Conservation (phyloP, 1,284 basidiomycete genomes). For the Ceratobasidium sp. region DNA sequence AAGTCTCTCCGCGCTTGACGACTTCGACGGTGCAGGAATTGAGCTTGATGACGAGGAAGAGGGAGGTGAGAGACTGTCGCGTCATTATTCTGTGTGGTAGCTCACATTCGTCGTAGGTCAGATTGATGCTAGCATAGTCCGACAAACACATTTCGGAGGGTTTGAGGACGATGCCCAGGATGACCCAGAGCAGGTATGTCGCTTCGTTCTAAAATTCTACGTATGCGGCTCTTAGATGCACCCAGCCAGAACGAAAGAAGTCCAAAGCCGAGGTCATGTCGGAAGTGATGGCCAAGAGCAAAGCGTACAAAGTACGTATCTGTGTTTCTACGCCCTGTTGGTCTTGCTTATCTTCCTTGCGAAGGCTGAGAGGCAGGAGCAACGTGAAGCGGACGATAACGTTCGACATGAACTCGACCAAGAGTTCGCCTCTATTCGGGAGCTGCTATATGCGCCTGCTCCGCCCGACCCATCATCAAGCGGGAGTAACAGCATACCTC, state of each 20-base stretch:
- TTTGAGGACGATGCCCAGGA: conserved; percentile 79
- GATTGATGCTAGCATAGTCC: conserved; percentile 76
- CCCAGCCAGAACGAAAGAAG: conserved; percentile 83
- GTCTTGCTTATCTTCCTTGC: conserved; percentile 12
- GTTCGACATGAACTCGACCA: conserved; percentile 91
- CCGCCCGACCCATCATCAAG: conserved; percentile 58
- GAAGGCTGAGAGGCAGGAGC: conserved; percentile 87
- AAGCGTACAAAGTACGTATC: conserved; percentile 84
- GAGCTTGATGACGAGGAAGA: conserved; percentile 80
- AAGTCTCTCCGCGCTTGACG: conserved; percentile 86
- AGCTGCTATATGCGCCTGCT: conserved; percentile 73
- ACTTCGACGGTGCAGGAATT: conserved; percentile 86
- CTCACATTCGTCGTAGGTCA: conserved; percentile 63
- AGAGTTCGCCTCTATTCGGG: conserved; percentile 87
- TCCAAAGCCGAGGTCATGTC: conserved; percentile 98
- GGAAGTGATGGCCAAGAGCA: conserved; percentile 98
- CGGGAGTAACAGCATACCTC: conserved; percentile 59
- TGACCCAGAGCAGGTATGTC: conserved; percentile 64
- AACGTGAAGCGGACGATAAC: conserved; percentile 88
- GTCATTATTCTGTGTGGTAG: conserved; percentile 38
- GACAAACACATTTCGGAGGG: conserved; percentile 85
- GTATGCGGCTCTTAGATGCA: background rate
- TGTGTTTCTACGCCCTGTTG: background rate
- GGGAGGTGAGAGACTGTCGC: conserved; percentile 64
- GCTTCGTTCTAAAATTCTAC: background rate